These are phyloP conservation scores for Fusarium drepaniforme DNA, from an alignment of 2,329 filamentous ascomycete species.

Conservation along the genomic window DNA sequence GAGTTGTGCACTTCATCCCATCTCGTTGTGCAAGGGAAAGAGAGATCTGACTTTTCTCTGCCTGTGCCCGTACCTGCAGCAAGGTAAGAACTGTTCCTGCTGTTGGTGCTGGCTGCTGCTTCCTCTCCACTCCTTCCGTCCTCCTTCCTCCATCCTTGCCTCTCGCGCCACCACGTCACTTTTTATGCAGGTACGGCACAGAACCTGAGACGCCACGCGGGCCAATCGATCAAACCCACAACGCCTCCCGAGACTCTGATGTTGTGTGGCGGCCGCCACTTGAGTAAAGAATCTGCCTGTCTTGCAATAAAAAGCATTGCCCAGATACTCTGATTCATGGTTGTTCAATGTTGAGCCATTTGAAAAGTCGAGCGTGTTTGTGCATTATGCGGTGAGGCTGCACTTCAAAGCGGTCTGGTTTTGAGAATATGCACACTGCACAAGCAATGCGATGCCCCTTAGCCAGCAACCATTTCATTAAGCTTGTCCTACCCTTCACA, in stretches of 20 bases:
- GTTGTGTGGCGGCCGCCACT: slow-evolving; percentile 34
- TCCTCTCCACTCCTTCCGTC: background rate
- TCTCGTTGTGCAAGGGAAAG: background rate
- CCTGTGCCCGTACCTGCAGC: background rate
- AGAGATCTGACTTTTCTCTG: background rate
- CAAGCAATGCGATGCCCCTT: slow-evolving; percentile 4
- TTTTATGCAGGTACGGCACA: slow-evolving; percentile 44
- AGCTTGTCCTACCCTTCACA: slow-evolving; percentile 17
- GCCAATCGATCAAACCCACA: slow-evolving; percentile 45
- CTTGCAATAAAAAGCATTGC: slow-evolving; percentile 11
- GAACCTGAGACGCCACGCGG: slow-evolving; percentile 49
- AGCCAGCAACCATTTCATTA: slow-evolving; percentile 2
- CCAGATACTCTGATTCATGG: background rate
- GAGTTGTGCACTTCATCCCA: background rate
- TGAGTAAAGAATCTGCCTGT: background rate
- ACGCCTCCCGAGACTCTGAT: slow-evolving; percentile 28
- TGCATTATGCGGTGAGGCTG: slow-evolving; percentile 17
- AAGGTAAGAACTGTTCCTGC: background rate
- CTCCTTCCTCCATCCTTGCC: background rate
- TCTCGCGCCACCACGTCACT: slow-evolving; percentile 39
- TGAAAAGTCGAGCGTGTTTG: background rate
- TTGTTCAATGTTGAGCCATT: background rate
- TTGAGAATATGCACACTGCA: background rate
- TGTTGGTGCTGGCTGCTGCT: background rate
- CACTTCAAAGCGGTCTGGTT: background rate